These are phyloP conservation scores for Metschnikowia cubensis DNA, from an alignment of 805 yeast genomes.

Conservation along the genomic window DNA sequence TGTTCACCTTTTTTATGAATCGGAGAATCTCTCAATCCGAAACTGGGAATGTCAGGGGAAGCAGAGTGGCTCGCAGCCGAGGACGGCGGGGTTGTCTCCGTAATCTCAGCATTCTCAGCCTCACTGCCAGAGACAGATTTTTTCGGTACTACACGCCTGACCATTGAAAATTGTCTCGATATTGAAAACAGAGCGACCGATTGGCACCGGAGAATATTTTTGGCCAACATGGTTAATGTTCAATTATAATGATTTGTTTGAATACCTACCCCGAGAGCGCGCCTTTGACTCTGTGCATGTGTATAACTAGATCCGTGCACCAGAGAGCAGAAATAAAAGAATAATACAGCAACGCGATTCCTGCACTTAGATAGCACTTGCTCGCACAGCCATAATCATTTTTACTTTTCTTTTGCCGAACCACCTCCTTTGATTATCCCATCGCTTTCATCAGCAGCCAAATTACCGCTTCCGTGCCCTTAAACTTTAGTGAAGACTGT, in stretches of 20 bases:
- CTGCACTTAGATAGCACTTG: background rate
- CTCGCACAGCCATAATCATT: constrained; percentile 3
- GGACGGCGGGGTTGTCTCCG: background rate
- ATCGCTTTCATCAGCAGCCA: background rate
- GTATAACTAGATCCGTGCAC: background rate
- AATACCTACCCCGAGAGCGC: background rate
- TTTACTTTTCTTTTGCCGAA: background rate
- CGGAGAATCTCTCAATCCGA: constrained; percentile 24
- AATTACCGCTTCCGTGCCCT: background rate
- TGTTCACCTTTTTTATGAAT: constrained; percentile 11
- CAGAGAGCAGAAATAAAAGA: background rate
- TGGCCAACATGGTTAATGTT: constrained; percentile 4
- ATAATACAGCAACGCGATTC: background rate
- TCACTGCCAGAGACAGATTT: background rate
- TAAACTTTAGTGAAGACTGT: background rate
- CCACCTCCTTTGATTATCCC: background rate
- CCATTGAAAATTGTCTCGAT: constrained; percentile 16
- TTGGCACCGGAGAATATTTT: constrained; percentile 1
- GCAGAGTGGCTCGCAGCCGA: background rate
- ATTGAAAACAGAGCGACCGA: constrained; percentile 12
- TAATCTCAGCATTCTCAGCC: background rate
- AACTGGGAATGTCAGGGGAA: constrained; percentile 1
- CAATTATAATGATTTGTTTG: background rate
- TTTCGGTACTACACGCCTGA: constrained; percentile 15
- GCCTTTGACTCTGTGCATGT: background rate